phyloP scores from a whole-genome alignment of 345 rosid genomes.

The Eucalyptus pauciflora region DNA sequence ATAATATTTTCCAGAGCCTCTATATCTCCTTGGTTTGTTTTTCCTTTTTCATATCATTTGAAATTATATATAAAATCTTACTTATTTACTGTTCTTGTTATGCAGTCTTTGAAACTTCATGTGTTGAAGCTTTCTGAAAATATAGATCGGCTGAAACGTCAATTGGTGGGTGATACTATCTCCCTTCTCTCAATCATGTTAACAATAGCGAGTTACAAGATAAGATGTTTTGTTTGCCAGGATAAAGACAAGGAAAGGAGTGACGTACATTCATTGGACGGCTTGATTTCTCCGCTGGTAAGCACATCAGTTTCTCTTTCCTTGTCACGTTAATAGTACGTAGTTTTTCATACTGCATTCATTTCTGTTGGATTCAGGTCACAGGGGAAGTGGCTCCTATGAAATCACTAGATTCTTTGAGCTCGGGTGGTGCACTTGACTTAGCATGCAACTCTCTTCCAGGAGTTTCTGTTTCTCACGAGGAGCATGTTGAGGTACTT shows the following conservation, averaged over 20 bases:
- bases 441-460: conserved; percentile 6
- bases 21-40: neutral
- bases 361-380: conserved; percentile 9
- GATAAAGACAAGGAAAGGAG: conserved; percentile 32
- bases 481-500: conserved; percentile 23
- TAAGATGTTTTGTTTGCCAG: conserved; percentile 19
- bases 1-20: neutral
- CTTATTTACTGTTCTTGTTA: neutral
- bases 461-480: conserved; percentile 3
- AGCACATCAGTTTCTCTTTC: conserved; percentile 4
- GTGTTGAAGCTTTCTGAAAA: conserved; percentile 64
- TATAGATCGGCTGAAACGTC: conserved; percentile 45
- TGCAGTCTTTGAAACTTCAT: conserved; percentile 91
- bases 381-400: conserved; percentile 10
- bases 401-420: conserved; percentile 2
- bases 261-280: conserved; percentile 13
- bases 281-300: conserved; percentile 23
- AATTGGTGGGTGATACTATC: conserved; percentile 43
- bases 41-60: neutral
- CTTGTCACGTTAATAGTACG: neutral
- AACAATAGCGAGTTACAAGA: neutral
- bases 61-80: neutral
- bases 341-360: neutral
- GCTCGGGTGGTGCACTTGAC: conserved; percentile 12
- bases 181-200: neutral